phyloP scores from a whole-genome alignment of 768 basidiomycete genomes.

The Pisolithus tinctorius region DNA sequence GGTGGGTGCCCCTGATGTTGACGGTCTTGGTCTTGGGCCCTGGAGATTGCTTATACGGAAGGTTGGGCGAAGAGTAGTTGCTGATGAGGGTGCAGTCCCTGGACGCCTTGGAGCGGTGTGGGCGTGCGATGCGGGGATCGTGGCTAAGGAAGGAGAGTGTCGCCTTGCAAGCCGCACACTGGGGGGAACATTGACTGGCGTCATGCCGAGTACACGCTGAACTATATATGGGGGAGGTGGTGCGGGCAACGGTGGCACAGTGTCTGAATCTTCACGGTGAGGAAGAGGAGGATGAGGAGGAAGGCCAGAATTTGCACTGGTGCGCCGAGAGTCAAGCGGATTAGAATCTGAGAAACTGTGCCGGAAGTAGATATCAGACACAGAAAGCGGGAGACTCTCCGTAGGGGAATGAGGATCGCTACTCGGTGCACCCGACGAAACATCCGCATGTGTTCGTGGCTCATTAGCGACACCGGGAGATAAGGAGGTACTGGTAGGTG shows the following conservation, averaged over 20 bases:
- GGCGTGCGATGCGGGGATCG: neutral
- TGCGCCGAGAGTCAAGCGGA: conserved; percentile 26
- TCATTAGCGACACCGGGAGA: conserved; percentile 12
- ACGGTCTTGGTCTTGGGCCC: conserved; percentile 24
- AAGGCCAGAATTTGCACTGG: conserved; percentile 29
- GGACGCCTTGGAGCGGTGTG: conserved; percentile 1
- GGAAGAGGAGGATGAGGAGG: conserved; percentile 40
- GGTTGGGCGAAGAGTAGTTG: neutral
- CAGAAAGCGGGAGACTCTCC: conserved; percentile 49
- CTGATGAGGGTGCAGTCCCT: conserved; percentile 3
- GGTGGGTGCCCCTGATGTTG: conserved; percentile 10
- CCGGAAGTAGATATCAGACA: conserved; percentile 48
- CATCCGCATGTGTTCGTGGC: conserved; percentile 18
- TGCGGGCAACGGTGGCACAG: conserved; percentile 7
- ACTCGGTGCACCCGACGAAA: conserved; percentile 21
- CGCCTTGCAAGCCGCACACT: neutral
- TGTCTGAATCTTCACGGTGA: conserved; percentile 15
- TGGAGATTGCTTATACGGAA: conserved; percentile 19
- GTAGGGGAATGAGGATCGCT: conserved; percentile 42
- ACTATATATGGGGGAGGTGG: conserved; percentile 26
- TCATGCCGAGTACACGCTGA: conserved; percentile 25
- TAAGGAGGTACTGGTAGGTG: conserved; percentile 9
- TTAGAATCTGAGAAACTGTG: conserved; percentile 30
- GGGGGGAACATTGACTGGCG: conserved; percentile 14
- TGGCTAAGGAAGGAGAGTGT: neutral